Evolutionary conservation across 148 eudicot species (phyloP).

Genomic region (Euryodendron excelsum): DNA sequence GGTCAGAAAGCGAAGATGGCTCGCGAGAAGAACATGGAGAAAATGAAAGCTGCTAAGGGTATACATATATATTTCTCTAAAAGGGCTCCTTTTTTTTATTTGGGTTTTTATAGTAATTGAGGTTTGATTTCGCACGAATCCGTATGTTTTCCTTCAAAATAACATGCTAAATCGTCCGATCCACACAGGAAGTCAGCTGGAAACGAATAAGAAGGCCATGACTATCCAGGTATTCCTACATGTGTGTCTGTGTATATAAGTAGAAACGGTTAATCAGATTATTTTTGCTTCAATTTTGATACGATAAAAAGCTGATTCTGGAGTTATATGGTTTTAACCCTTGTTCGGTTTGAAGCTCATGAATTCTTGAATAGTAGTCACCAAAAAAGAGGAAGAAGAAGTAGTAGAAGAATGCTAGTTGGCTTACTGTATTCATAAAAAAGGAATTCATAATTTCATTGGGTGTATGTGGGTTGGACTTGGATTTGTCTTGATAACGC

Average conservation of each 20-base stretch:
- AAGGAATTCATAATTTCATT: background rate
- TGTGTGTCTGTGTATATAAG: too few relatives aligned
- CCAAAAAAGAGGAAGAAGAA: background rate
- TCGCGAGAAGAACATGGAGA: slow-evolving; percentile 66
- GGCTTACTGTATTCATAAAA: background rate
- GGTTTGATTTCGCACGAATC: background rate
- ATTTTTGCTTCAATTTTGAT: background rate
- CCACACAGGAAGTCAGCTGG: slow-evolving; percentile 79
- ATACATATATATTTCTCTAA: background rate
- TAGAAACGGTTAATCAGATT: background rate
- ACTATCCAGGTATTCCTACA: slow-evolving; percentile 53
- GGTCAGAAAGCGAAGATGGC: slow-evolving; percentile 72
- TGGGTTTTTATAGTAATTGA: background rate
- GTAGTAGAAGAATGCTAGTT: background rate
- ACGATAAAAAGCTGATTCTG: background rate
- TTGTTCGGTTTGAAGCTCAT: background rate
- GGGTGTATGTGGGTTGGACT: background rate
- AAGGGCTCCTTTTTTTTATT: background rate
- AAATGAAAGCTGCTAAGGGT: slow-evolving; percentile 50
- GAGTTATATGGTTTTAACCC: background rate
- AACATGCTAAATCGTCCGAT: slow-evolving; percentile 10
- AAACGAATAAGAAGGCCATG: slow-evolving; percentile 84
- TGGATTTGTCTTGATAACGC: background rate
- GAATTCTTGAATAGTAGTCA: background rate
- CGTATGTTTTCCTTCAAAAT: background rate